These are phyloP conservation scores for Gossypium mustelinum DNA, from an alignment of 345 rosid species.

Conservation along the genomic window DNA sequence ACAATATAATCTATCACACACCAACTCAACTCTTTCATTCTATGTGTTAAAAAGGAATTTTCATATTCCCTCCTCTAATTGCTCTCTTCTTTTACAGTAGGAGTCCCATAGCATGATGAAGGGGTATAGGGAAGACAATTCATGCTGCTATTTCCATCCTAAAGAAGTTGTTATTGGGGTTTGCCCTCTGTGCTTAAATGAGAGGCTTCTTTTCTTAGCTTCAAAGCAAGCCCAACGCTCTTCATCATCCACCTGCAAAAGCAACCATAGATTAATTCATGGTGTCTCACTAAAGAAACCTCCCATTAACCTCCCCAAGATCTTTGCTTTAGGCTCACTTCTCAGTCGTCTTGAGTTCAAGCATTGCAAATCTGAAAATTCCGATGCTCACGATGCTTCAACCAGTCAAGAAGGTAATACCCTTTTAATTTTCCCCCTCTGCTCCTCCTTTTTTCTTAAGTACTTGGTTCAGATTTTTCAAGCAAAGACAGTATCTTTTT, in stretches of 20 bases:
- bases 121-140: conserved; percentile 51
- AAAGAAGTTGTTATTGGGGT: conserved; percentile 61
- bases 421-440: background rate
- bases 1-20: conserved; percentile 5
- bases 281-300: conserved; percentile 28
- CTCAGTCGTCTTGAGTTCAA: conserved; percentile 72
- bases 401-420: conserved; percentile 74
- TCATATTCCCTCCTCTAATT: conserved; percentile 1
- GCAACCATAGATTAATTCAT: conserved; percentile 12
- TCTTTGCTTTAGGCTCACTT: conserved; percentile 70
- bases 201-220: conserved; percentile 79
- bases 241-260: conserved; percentile 24
- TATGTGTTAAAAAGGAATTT: background rate
- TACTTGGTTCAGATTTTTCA: background rate
- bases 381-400: conserved; percentile 43
- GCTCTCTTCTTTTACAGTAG: background rate
- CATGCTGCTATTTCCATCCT: conserved; percentile 78
- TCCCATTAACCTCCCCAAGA: conserved; percentile 53
- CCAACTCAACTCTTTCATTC: background rate
- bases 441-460: background rate
- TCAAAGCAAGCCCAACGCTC: conserved; percentile 50
- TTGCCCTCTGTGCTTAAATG: conserved; percentile 74
- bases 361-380: conserved; percentile 48
- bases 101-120: conserved; percentile 31
- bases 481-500: too few species aligned